Evolutionary conservation across 108 stramenopile genomes (phyloP).

Genomic region (Parietichytrium sp.): DNA sequence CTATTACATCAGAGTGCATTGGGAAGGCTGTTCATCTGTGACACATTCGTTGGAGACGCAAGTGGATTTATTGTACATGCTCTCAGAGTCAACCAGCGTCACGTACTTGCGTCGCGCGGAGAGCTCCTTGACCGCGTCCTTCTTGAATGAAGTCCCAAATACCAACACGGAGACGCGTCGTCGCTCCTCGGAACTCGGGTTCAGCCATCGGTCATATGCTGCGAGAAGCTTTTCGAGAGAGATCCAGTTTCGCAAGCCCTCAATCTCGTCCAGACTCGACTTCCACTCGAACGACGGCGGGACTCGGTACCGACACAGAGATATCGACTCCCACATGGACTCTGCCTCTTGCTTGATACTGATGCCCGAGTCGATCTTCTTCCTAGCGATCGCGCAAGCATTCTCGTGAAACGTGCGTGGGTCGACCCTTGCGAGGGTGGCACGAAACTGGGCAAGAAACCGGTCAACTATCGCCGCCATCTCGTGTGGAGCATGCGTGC

Average conservation of each 20-base stretch:
- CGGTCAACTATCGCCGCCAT: neutral
- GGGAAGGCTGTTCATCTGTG: neutral
- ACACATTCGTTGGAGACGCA: neutral
- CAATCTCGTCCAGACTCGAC: slow-evolving; percentile 3
- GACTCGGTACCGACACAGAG: neutral
- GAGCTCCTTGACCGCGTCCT: neutral
- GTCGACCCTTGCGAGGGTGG: neutral
- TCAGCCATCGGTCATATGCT: neutral
- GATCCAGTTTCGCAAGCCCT: neutral
- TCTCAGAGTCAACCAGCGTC: slow-evolving; percentile 1
- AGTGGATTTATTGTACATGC: neutral
- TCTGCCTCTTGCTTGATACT: neutral
- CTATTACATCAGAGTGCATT: neutral
- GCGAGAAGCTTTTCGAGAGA: neutral
- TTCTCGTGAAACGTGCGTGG: neutral
- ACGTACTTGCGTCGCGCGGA: neutral
- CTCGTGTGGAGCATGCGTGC: neutral
- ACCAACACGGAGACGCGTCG: slow-evolving; percentile 3
- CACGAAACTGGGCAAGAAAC: neutral
- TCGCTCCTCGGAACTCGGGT: neutral
- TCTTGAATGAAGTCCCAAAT: neutral
- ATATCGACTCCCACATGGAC: neutral
- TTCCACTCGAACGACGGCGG: slow-evolving; percentile 4
- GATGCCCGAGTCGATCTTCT: neutral
- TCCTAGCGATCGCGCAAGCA: slow-evolving; percentile 1